Base-by-base conservation (phyloP, 2,329 filamentous ascomycete genomes). In the Blastomyces gilchristii region DNA sequence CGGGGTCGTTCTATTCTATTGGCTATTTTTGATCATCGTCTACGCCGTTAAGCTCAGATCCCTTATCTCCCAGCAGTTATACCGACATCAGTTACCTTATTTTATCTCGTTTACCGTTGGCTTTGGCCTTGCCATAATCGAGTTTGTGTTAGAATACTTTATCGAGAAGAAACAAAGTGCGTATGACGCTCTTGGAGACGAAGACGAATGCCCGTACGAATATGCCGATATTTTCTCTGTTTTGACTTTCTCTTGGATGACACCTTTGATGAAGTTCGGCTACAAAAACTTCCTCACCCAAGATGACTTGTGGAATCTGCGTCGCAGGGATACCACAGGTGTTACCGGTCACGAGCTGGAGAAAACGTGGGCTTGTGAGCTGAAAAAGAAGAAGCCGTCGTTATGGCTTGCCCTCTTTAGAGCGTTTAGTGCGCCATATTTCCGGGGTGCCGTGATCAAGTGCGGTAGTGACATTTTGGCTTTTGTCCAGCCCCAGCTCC, bases 221-320 rank as follows among this genome's bases (percentile, higher is more conserved):
- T 96, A 96, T 74, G 92, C 94, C 14, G 91, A 93, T 65, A 82
- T 97, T 61, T 99, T 99, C 77, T 96, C 93, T 3, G 85, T 90
- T 60, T 82, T 99, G 56, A 96, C 93, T 0, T 99, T 99, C 75
- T 87, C 89, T 62, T 99, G 94, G 94, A 97, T 99, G 93, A 97
- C 94, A 0, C 92, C 94, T 0, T 79, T 99, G 84, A 99, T 99
- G 94, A 91, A 87, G 72, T 88, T 88, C 72, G 94, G 94, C 0
- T 97, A 99, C 79, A 90, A 88, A 71, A 85, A 92, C 64, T 99
- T 86, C 74, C 81, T 99, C 65, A 96, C 91, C 0, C 91, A 97
- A 74, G 90, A 97, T 67, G 93, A 99, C 74, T 82, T 99, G 31
- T 99, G 95, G 95, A 93, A 91, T 65, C 80, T 99, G 63, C 85